These are phyloP conservation scores for Aspergillus mulundensis DNA, from an alignment of 495 filamentous ascomycete species.

Conservation along the genomic window DNA sequence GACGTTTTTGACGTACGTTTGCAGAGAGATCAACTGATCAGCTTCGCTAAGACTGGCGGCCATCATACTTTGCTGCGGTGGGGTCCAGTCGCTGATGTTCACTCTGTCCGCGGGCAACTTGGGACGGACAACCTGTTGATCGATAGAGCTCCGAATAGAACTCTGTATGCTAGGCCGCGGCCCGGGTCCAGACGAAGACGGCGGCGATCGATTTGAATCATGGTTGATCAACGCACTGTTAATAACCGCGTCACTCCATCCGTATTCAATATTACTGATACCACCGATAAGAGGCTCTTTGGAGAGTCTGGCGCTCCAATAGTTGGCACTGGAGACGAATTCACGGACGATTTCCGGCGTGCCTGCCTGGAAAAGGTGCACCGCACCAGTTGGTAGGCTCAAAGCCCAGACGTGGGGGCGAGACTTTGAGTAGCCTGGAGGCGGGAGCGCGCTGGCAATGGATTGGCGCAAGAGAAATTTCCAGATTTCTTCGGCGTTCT, in stretches of 20 bases:
- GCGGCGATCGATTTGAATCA: constrained; percentile 44
- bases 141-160: constrained; percentile 67
- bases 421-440: constrained; percentile 87
- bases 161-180: constrained; percentile 65
- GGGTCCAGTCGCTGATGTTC: constrained; percentile 86
- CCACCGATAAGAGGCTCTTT: constrained; percentile 89
- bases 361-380: constrained; percentile 96
- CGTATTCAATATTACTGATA: constrained; percentile 95
- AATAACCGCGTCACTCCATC: constrained; percentile 88
- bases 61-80: constrained; percentile 85
- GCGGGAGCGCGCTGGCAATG: constrained; percentile 82
- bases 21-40: constrained; percentile 74
- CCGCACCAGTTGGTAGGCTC: constrained; percentile 86
- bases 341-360: constrained; percentile 93
- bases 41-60: constrained; percentile 70
- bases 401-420: constrained; percentile 93
- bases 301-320: constrained; percentile 91
- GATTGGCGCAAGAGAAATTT: constrained; percentile 88
- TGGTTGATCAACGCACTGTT: constrained; percentile 62
- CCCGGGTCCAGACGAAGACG: constrained; percentile 41
- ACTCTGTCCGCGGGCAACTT: constrained; percentile 83
- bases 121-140: constrained; percentile 57
- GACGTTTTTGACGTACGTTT: constrained; percentile 75
- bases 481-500: constrained; percentile 83
- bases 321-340: constrained; percentile 92